Evolutionary conservation across 345 rosid species (phyloP), one percentile per base, ranked within the genome.

Genomic region (Gossypium arboreum): DNA sequence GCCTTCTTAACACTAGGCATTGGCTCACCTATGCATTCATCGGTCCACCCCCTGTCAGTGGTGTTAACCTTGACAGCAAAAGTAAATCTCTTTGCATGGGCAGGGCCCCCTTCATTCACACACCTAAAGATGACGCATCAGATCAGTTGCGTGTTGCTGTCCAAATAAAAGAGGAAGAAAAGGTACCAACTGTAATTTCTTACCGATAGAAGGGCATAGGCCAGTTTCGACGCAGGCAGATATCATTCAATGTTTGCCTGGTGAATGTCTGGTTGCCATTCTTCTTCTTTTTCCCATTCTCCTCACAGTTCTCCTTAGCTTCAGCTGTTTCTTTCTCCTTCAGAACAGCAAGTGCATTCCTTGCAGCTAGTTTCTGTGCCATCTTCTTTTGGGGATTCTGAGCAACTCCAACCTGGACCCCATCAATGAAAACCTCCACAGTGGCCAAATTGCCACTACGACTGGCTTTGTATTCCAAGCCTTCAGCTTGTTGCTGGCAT

Each of bases 1-100:
- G 98, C 98, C 86, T 94, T 94, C 73, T 94, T 94, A n/a, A 94
- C 98, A 72, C 98, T 94, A 1, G 98, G 98, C 98, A 94, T 94
- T 0, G 98, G 93, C 85, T 92, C 98, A 18, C 98, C 98, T 2
- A 94, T 77, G 44, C 98, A 94, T 72, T 94, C 98, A 78, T 91
- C 97, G 0, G 93, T 94, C 97, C 95, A 88, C 74, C 98, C 97
- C 75, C 73, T 83, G 60, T 91, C 98, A 12, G 76, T 82, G 2
- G 95, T 92, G 78, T 92, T 92, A 76, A 94, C 94, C 15, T 90
- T 90, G 50, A 88, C 98, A 0, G 94, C 91, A 79, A 84, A 94
- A 0, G 98, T 94, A 78, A 91, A 92, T 83, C 97, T 86, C 86
- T 90, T 92, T 15, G 97, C 98, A 76, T 94, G 98, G 2, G 98